Conservation (phyloP, 345 rosid genomes). For the Eucalyptus melliodora region DNA sequence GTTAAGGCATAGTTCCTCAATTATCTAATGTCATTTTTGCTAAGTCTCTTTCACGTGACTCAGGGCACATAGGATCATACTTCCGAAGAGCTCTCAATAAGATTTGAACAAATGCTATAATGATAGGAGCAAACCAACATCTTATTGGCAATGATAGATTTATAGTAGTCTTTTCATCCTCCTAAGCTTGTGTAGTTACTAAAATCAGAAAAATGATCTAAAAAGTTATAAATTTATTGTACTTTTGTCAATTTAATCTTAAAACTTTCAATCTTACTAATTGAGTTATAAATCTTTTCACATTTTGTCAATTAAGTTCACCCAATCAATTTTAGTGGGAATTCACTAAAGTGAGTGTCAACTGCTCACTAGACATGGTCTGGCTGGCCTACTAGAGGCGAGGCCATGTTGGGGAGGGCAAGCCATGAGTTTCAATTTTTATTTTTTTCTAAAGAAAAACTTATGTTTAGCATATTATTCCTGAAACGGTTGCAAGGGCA, state of each 20-base stretch:
- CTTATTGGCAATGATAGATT: neutral
- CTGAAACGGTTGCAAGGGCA: neutral
- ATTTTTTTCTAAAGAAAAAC: neutral
- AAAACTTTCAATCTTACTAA: no score
- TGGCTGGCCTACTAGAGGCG: rapidly evolving
- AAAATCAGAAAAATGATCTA: no score
- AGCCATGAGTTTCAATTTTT: no score
- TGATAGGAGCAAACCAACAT: neutral
- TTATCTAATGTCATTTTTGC: neutral
- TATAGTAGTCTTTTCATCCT: neutral
- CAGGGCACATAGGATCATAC: neutral
- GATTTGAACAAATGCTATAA: neutral
- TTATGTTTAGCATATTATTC: neutral
- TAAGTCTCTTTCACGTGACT: neutral
- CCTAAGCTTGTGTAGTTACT: neutral
- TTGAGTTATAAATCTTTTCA: rapidly evolving
- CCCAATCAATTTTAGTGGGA: no score
- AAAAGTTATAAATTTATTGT: rapidly evolving
- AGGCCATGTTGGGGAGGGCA: no score
- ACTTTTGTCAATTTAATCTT: no score
- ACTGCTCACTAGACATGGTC: no score
- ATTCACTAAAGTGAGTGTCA: no score
- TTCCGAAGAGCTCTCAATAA: neutral
- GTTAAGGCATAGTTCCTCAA: neutral
- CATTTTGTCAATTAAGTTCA: rapidly evolving